A percentile compares a stretch with the other conserved stretches of the same genome.
phyloP scores from a whole-genome alignment of 2,329 filamentous ascomycete genomes.

The Botrytis squamosa region DNA sequence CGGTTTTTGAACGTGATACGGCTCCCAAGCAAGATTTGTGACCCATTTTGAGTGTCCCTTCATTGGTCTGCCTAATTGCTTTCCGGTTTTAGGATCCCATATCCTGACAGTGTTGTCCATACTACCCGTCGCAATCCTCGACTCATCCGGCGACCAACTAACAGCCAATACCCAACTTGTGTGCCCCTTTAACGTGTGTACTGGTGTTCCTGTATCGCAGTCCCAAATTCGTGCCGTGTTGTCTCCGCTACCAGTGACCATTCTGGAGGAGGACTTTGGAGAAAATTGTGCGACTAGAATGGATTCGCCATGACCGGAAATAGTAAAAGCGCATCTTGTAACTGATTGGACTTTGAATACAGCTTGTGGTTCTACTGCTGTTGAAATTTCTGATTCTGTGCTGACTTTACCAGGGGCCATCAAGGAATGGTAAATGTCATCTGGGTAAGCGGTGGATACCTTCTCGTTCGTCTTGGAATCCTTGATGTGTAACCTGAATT shows the following conservation, averaged over 20 bases:
- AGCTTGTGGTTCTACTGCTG: constrained; percentile 68
- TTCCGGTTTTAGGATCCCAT: constrained; percentile 83
- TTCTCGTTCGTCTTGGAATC: too few species aligned
- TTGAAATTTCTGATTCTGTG: constrained; percentile 39
- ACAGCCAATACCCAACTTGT: constrained; percentile 87
- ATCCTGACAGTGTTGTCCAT: constrained; percentile 91
- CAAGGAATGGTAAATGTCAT: too few species aligned
- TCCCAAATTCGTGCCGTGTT: constrained; percentile 93
- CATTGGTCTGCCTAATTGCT: constrained; percentile 64
- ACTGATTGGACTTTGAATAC: constrained; percentile 93
- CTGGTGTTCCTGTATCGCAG: constrained; percentile 86
- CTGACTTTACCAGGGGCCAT: too few species aligned
- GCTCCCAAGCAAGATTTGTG: constrained; percentile 86
- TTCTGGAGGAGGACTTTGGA: constrained; percentile 69
- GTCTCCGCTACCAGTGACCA: constrained; percentile 89
- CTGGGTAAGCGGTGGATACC: too few species aligned
- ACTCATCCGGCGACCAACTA: constrained; percentile 81
- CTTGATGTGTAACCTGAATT: too few species aligned
- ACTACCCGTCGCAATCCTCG: constrained; percentile 79
- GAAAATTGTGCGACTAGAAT: constrained; percentile 87
- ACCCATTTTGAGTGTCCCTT: constrained; percentile 91
- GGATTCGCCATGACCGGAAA: constrained; percentile 87
- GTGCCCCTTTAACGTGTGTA: constrained; percentile 83
- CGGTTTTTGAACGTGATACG: constrained; percentile 76
- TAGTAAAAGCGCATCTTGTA: constrained; percentile 82